Percentiles rank a stretch among this genome's conserved stretches.
phyloP scores from a whole-genome alignment of 1,284 basidiomycete species.

The Trametes polyzona region DNA sequence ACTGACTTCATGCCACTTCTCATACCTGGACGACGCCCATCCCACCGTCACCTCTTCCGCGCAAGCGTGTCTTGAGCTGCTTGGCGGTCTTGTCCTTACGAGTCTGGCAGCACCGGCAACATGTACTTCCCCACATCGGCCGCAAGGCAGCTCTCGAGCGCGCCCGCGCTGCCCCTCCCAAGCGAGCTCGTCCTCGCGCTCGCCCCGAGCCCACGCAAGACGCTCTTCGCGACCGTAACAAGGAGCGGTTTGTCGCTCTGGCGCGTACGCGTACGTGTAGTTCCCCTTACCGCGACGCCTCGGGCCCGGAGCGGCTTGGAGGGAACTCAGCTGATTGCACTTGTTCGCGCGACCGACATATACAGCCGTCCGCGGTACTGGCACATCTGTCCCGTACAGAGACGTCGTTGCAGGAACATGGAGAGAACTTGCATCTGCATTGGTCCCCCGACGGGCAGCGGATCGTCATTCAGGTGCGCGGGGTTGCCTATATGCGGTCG shows the following conservation, averaged over 20 bases:
- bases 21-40: slow-evolving; percentile 2
- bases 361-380: slow-evolving; percentile 82
- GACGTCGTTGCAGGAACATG: slow-evolving; percentile 79
- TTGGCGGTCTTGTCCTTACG: neutral
- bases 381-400: slow-evolving; percentile 77
- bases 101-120: neutral
- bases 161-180: slow-evolving; percentile 66
- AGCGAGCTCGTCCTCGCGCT: slow-evolving; percentile 64
- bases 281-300: neutral
- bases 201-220: slow-evolving; percentile 70
- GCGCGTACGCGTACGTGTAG: slow-evolving; percentile 80
- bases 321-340: too few relatives aligned
- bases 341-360: neutral
- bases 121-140: slow-evolving; percentile 88
- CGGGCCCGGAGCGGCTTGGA: neutral
- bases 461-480: slow-evolving; percentile 76
- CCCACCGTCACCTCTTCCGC: neutral
- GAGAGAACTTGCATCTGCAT: slow-evolving; percentile 70
- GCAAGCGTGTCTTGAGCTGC: neutral
- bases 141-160: slow-evolving; percentile 69
- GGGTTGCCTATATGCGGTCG: neutral
- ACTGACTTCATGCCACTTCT: slow-evolving; percentile 16
- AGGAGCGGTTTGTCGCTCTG: slow-evolving; percentile 73
- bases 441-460: slow-evolving; percentile 83
- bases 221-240: slow-evolving; percentile 79